Evolutionary conservation across 1,284 basidiomycete genomes (phyloP).

Genomic region (Rhodotorula sp.): DNA sequence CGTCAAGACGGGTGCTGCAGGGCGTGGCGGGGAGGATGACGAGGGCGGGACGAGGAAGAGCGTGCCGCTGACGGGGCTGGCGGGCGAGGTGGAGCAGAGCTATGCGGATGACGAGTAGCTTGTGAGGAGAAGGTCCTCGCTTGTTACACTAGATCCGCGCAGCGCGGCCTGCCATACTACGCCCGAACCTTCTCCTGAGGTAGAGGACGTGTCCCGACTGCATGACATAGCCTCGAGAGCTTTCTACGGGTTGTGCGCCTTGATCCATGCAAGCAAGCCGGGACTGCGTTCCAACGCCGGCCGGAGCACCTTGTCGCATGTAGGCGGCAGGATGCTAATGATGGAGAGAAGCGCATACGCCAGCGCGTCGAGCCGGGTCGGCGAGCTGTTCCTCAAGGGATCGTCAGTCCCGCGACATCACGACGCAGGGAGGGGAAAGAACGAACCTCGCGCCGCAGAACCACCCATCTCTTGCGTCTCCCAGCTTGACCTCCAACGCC

Average conservation of each 20-base stretch:
- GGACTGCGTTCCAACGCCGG: slow-evolving; percentile 31
- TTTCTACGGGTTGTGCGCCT: slow-evolving; percentile 22
- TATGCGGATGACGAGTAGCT: slow-evolving; percentile 7
- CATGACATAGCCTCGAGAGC: too few species aligned
- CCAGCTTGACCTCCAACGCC: slow-evolving; percentile 34
- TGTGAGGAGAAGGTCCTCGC: not conserved
- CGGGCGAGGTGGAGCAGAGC: slow-evolving; percentile 15
- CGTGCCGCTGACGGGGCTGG: slow-evolving; percentile 20
- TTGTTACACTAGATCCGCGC: not conserved
- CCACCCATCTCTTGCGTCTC: slow-evolving; percentile 6
- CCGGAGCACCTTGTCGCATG: slow-evolving; percentile 19
- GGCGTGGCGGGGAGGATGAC: not conserved
- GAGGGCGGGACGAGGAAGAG: not conserved
- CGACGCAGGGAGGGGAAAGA: too few species aligned
- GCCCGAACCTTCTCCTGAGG: too few species aligned
- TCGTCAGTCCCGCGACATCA: too few species aligned
- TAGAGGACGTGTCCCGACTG: too few species aligned
- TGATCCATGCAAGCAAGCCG: slow-evolving; percentile 19
- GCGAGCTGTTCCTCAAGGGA: not conserved
- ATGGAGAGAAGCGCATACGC: slow-evolving; percentile 29
- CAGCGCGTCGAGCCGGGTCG: slow-evolving; percentile 23
- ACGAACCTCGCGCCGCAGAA: slow-evolving; percentile 25
- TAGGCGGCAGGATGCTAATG: slow-evolving; percentile 21
- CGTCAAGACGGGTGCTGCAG: slow-evolving; percentile 3
- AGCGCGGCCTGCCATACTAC: too few species aligned